phyloP scores from a whole-genome alignment of 2,329 filamentous ascomycete genomes.

The Ascocoryne sarcoides region DNA sequence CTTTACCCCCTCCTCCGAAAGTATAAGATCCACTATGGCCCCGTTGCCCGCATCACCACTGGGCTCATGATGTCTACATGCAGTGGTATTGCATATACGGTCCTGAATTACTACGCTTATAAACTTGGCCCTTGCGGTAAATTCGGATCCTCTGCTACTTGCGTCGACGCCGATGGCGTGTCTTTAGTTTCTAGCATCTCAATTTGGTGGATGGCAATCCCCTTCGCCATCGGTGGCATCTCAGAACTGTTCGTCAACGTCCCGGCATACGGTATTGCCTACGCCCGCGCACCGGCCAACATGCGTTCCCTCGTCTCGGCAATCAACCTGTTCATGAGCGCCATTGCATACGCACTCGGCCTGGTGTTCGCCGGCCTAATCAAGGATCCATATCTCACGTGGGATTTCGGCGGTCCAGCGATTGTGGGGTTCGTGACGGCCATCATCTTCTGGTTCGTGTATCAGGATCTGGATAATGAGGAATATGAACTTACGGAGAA shows the following conservation, averaged over 20 bases:
- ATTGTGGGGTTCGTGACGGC: conserved; percentile 38
- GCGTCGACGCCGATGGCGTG: conserved; percentile 13
- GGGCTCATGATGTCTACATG: conserved; percentile 59
- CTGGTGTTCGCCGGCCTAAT: conserved; percentile 38
- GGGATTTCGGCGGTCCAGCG: conserved; percentile 41
- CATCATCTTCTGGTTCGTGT: conserved; percentile 38
- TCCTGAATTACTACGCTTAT: conserved; percentile 57
- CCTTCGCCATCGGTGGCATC: conserved; percentile 43
- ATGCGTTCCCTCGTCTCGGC: conserved; percentile 44
- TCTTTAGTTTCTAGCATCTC: conserved; percentile 18
- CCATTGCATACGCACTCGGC: conserved; percentile 38
- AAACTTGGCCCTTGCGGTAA: conserved; percentile 48
- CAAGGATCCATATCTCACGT: conserved; percentile 40
- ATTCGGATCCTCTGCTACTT: conserved; percentile 20
- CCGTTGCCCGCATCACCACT: conserved; percentile 63
- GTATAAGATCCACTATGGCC: conserved; percentile 56
- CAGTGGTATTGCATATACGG: conserved; percentile 47
- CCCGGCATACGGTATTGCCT: conserved; percentile 43
- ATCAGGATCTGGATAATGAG: conserved; percentile 38
- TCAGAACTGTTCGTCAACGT: conserved; percentile 44
- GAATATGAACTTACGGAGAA: conserved; percentile 35
- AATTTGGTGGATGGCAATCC: conserved; percentile 44
- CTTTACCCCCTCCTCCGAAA: conserved; percentile 62
- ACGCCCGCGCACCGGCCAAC: conserved; percentile 41
- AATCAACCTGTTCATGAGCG: conserved; percentile 39